These are phyloP conservation scores for Aspergillus panamensis DNA, from an alignment of 495 filamentous ascomycete genomes.

Conservation along the genomic window DNA sequence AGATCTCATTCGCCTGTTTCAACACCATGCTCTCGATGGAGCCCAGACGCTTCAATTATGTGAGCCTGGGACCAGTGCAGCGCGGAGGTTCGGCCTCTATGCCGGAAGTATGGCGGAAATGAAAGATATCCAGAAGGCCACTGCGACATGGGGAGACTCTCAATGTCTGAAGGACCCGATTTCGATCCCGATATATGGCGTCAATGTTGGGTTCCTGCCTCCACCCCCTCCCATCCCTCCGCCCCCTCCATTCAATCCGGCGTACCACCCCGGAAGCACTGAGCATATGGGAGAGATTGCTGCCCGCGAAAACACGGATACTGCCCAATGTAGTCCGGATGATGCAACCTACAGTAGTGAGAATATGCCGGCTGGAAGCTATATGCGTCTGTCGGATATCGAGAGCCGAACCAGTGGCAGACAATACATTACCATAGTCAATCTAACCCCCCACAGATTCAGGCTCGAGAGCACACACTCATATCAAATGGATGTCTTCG, in stretches of 20 bases:
- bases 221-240: not conserved
- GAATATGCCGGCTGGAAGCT: slow-evolving; percentile 9
- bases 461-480: slow-evolving; percentile 12
- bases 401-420: slow-evolving; percentile 4
- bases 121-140: not conserved
- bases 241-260: not conserved
- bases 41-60: not conserved
- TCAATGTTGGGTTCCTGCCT: not conserved
- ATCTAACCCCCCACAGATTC: slow-evolving; percentile 13
- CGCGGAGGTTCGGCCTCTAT: not conserved
- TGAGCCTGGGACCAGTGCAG: not conserved
- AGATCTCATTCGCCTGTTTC: not conserved
- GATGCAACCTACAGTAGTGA: slow-evolving; percentile 12
- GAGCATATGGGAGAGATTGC: not conserved
- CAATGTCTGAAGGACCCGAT: not conserved
- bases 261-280: too few species aligned
- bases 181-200: not conserved
- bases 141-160: not conserved
- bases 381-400: not conserved
- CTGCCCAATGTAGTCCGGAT: not conserved
- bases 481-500: slow-evolving; percentile 15
- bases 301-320: not conserved
- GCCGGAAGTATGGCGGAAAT: not conserved
- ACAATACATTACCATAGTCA: slow-evolving; percentile 15
- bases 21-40: not conserved